These are phyloP conservation scores for Backusella morwellensis DNA, from an alignment of 192 early-diverging fungal genomes.

Conservation along the genomic window DNA sequence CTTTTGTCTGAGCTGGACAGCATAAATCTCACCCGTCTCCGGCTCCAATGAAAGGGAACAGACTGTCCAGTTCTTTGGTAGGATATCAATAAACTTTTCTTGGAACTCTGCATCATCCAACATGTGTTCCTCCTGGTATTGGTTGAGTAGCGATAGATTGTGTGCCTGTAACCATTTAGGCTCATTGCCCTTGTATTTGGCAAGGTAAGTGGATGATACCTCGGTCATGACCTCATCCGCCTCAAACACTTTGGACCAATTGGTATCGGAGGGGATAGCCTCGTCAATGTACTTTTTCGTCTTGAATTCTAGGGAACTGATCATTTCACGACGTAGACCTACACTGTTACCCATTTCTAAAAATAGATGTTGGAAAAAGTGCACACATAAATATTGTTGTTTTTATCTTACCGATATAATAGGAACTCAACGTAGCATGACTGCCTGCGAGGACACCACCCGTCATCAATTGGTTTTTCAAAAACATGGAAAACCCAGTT, in stretches of 20 bases:
- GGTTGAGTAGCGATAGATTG: slow-evolving; percentile 17
- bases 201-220: not conserved
- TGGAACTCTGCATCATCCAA: slow-evolving; percentile 45
- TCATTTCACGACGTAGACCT: slow-evolving; percentile 61
- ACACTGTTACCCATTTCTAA: slow-evolving; percentile 62
- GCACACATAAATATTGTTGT: not conserved
- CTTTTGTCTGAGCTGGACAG: slow-evolving; percentile 56
- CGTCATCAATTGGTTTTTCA: slow-evolving; percentile 11
- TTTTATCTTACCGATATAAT: slow-evolving; percentile 48
- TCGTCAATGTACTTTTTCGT: slow-evolving; percentile 13
- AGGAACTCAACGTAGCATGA: slow-evolving; percentile 34
- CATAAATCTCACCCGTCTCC: slow-evolving; percentile 61
- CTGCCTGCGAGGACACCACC: not conserved
- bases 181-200: not conserved
- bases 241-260: slow-evolving; percentile 6
- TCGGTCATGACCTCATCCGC: slow-evolving; percentile 8
- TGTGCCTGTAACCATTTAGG: slow-evolving; percentile 24
- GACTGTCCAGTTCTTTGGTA: slow-evolving; percentile 74
- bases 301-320: slow-evolving; percentile 46
- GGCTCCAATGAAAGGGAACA: slow-evolving; percentile 78
- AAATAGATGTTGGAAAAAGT: not conserved
- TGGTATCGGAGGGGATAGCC: not conserved
- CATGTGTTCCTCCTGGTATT: slow-evolving; percentile 41
- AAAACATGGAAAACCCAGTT: slow-evolving; percentile 7
- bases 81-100: slow-evolving; percentile 46